phyloP scores from a whole-genome alignment of 2,329 filamentous ascomycete species.

The Scedosporium aurantiacum region DNA sequence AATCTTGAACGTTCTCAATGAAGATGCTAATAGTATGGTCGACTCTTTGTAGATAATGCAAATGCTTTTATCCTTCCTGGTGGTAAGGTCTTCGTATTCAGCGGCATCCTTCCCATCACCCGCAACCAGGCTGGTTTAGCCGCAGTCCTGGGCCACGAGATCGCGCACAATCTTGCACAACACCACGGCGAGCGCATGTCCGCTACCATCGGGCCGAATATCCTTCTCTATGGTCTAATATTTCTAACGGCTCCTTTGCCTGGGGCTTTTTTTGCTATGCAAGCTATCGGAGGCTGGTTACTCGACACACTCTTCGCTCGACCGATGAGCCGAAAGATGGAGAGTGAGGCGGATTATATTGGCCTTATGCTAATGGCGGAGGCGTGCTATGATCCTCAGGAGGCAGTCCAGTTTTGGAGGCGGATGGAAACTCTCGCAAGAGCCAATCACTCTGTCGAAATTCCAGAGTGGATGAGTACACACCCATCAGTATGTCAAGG shows the following conservation, averaged over 20 bases:
- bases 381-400: constrained; percentile 62
- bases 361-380: constrained; percentile 75
- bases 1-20: background rate
- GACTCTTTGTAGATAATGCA: constrained; percentile 28
- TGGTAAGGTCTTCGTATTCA: constrained; percentile 71
- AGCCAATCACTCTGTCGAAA: constrained; percentile 27
- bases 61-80: constrained; percentile 73
- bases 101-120: constrained; percentile 59
- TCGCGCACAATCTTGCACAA: constrained; percentile 63
- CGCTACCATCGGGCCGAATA: constrained; percentile 37
- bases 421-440: constrained; percentile 47
- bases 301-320: constrained; percentile 53
- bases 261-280: constrained; percentile 27
- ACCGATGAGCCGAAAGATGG: constrained; percentile 61
- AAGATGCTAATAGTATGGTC: background rate
- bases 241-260: constrained; percentile 34
- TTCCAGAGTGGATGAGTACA: constrained; percentile 64
- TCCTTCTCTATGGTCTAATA: constrained; percentile 38
- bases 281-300: constrained; percentile 34
- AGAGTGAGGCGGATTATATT: constrained; percentile 70
- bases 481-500: constrained; percentile 53
- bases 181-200: constrained; percentile 56
- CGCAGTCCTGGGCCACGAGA: constrained; percentile 68
- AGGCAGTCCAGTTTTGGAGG: constrained; percentile 56
- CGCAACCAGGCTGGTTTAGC: constrained; percentile 58